A percentile compares a stretch with the other conserved stretches of the same genome.
phyloP scores from a whole-genome alignment of 2,329 filamentous ascomycete species.

The Neopestalotiopsis rosae region DNA sequence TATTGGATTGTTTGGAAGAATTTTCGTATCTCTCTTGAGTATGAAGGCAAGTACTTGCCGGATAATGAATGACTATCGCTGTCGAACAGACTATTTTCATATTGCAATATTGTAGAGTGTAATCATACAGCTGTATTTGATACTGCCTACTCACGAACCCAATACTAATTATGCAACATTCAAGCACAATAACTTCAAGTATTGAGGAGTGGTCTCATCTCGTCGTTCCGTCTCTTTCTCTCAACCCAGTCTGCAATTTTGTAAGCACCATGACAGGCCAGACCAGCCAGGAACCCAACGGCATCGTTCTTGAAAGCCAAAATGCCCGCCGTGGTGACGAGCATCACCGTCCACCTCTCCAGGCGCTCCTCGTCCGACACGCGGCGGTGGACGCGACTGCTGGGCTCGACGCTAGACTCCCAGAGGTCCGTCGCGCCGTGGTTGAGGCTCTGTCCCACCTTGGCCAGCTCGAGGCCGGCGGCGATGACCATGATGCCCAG shows the following conservation, averaged over 20 bases:
- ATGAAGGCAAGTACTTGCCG: neutral
- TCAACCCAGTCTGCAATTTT: slow-evolving; percentile 46
- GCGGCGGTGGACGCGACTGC: slow-evolving; percentile 50
- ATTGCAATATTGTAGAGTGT: neutral
- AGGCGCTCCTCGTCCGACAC: slow-evolving; percentile 71
- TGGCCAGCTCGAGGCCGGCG: slow-evolving; percentile 84
- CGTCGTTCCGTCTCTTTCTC: slow-evolving; percentile 29
- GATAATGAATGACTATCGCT: neutral
- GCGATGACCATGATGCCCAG: slow-evolving; percentile 90
- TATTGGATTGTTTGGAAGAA: neutral
- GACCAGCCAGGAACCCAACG: slow-evolving; percentile 82
- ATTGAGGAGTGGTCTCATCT: slow-evolving; percentile 38
- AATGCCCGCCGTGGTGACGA: slow-evolving; percentile 82
- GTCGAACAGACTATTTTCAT: neutral
- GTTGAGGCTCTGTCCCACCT: slow-evolving; percentile 84
- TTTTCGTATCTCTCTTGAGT: neutral
- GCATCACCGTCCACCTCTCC: slow-evolving; percentile 87
- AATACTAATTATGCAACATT: too few species aligned
- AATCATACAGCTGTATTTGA: neutral
- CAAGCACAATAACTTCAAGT: slow-evolving; percentile 12
- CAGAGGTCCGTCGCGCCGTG: slow-evolving; percentile 68
- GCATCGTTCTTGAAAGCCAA: slow-evolving; percentile 90
- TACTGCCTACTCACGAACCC: neutral
- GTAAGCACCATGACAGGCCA: slow-evolving; percentile 79
- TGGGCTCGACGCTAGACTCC: slow-evolving; percentile 56